phyloP scores from a whole-genome alignment of 2,329 filamentous ascomycete species.

The Colletotrichum scovillei region DNA sequence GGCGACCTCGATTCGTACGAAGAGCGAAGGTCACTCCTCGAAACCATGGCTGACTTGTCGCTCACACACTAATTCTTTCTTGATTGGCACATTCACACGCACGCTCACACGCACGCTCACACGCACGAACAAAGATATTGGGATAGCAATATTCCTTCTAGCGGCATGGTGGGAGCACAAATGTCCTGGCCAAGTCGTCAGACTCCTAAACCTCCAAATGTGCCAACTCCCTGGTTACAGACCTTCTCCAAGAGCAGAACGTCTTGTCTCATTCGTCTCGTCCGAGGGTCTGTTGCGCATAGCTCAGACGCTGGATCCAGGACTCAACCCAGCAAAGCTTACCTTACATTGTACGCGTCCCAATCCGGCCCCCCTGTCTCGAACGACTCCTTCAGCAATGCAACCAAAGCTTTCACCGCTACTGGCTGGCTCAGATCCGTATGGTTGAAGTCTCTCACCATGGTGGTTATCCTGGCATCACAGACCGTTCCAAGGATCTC shows the following conservation, averaged over 20 bases:
- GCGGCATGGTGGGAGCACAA: neutral
- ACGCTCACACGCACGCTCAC: neutral
- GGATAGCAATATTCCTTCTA: neutral
- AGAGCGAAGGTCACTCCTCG: neutral
- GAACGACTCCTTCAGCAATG: neutral
- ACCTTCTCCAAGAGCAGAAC: neutral
- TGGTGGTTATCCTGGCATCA: neutral
- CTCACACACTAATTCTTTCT: neutral
- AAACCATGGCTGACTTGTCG: neutral
- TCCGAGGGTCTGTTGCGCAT: neutral
- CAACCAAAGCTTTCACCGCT: neutral
- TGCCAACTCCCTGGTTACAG: neutral
- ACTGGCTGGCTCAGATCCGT: neutral
- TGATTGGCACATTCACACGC: neutral
- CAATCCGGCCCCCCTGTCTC: neutral
- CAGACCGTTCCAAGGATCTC: neutral
- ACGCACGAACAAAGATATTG: neutral
- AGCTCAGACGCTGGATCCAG: neutral
- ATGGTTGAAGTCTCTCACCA: neutral
- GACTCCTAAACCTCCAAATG: neutral
- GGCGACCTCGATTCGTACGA: neutral
- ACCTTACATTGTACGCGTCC: neutral
- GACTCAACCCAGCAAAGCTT: constrained; percentile 4
- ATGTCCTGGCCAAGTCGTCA: neutral
- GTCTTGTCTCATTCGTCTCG: neutral